Evolutionary conservation across 2,329 filamentous ascomycete genomes (phyloP).

Genomic region (Ascosphaera acerosa): DNA sequence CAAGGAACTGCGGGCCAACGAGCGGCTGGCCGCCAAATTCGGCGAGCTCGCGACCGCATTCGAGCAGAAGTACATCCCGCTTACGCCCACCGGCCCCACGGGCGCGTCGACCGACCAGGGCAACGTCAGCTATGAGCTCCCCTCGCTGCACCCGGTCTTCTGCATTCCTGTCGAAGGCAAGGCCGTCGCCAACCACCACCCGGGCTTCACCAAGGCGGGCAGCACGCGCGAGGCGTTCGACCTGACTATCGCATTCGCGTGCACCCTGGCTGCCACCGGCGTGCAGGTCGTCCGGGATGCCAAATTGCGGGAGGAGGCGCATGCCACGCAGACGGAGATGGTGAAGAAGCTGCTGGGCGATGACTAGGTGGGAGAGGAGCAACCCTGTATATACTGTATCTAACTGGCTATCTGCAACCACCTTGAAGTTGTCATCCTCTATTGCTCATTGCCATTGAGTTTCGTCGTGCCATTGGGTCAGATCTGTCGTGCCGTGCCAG

Average conservation of each 20-base stretch:
- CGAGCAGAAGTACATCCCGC: not conserved
- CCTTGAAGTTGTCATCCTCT: not conserved
- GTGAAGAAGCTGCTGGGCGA: not conserved
- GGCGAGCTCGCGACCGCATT: not conserved
- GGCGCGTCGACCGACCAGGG: slow-evolving; percentile 1
- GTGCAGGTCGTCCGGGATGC: not conserved
- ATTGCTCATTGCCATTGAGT: too few relatives aligned
- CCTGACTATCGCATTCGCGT: not conserved
- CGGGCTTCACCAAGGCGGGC: not conserved
- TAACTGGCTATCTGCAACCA: not conserved
- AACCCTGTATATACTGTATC: too few relatives aligned
- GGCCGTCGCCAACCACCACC: not conserved
- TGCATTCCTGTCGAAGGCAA: not conserved
- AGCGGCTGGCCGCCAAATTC: not conserved
- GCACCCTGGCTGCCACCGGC: not conserved
- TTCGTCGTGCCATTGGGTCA: too few relatives aligned
- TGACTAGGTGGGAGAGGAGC: too few relatives aligned
- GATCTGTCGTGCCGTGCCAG: too few relatives aligned
- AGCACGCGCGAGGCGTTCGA: slow-evolving; percentile 1
- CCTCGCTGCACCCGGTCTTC: not conserved
- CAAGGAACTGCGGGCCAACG: not conserved
- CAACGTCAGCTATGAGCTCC: slow-evolving; percentile 1
- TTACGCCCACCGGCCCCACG: not conserved
- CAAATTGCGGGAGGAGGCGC: not conserved
- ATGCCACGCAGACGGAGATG: not conserved